phyloP scores from a whole-genome alignment of 768 basidiomycete species.

The Leccinum disarticulatum region DNA sequence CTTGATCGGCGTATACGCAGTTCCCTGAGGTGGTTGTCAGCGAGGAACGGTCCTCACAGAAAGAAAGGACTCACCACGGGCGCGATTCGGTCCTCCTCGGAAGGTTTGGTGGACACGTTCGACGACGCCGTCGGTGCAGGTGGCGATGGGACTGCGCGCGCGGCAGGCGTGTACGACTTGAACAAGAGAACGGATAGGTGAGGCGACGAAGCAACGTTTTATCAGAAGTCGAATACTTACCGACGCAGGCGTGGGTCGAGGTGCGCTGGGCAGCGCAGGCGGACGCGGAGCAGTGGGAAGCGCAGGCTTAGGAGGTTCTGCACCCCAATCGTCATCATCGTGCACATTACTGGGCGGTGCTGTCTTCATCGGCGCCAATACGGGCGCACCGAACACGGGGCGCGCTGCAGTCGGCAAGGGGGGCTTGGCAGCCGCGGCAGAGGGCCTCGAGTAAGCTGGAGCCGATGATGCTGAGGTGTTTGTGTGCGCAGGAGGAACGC shows the following conservation, averaged over 20 bases:
- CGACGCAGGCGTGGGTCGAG: slow-evolving; percentile 40
- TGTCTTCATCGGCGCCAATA: slow-evolving; percentile 42
- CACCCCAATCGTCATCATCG: slow-evolving; percentile 60
- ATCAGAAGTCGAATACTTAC: slow-evolving; percentile 26
- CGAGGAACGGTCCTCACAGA: background rate
- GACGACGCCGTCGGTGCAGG: slow-evolving; percentile 45
- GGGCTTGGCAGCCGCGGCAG: slow-evolving; percentile 20
- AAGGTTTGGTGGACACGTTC: slow-evolving; percentile 59
- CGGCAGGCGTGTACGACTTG: slow-evolving; percentile 25
- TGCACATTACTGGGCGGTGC: slow-evolving; percentile 42
- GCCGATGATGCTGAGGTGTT: background rate
- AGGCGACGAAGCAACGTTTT: background rate
- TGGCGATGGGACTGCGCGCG: slow-evolving; percentile 31
- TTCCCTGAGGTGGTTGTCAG: background rate
- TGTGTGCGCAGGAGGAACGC: slow-evolving; percentile 37
- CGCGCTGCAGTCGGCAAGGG: slow-evolving; percentile 44
- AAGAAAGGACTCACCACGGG: slow-evolving; percentile 50
- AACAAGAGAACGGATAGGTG: slow-evolving; percentile 1
- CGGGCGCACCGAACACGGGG: slow-evolving; percentile 48
- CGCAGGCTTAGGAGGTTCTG: slow-evolving; percentile 45
- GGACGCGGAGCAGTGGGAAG: slow-evolving; percentile 49
- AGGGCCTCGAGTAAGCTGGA: background rate
- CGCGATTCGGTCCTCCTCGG: slow-evolving; percentile 78
- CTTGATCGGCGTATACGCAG: slow-evolving; percentile 59
- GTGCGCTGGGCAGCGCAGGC: slow-evolving; percentile 42